These are phyloP conservation scores for Pleurotus citrinopileatus DNA, from an alignment of 768 basidiomycete genomes.

Conservation along the genomic window DNA sequence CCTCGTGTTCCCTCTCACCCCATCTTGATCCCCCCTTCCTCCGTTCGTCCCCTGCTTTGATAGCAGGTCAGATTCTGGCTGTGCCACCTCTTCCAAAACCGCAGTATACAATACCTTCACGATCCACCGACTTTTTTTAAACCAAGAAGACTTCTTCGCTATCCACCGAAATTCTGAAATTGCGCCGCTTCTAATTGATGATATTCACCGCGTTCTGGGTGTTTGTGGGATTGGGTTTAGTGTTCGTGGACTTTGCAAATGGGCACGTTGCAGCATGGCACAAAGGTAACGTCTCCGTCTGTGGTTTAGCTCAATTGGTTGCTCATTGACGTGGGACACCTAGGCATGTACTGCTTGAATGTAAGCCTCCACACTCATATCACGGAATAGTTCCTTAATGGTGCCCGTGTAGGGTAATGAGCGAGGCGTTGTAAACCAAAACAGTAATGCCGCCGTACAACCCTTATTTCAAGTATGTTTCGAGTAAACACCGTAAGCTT, in stretches of 20 bases:
- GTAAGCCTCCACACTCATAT: conserved; percentile 16
- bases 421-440: conserved; percentile 24
- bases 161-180: background rate
- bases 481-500: background rate
- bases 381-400: background rate
- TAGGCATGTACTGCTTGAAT: conserved; percentile 35
- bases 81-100: conserved; percentile 27
- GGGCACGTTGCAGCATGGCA: conserved; percentile 29
- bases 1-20: background rate
- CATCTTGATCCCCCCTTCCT: conserved; percentile 13
- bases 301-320: background rate
- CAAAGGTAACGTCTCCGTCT: conserved; percentile 18
- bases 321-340: background rate
- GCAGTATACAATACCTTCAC: conserved; percentile 38
- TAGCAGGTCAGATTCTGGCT: background rate
- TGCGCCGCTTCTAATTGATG: background rate
- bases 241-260: too few relatives aligned
- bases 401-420: conserved; percentile 8
- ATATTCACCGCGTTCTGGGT: too few relatives aligned
- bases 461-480: conserved; percentile 31
- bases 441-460: conserved; percentile 27
- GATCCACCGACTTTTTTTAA: background rate
- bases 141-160: background rate
- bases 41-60: conserved; percentile 2
- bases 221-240: too few relatives aligned